phyloP scores from a whole-genome alignment of 495 filamentous ascomycete species.

The Trichoderma virens region DNA sequence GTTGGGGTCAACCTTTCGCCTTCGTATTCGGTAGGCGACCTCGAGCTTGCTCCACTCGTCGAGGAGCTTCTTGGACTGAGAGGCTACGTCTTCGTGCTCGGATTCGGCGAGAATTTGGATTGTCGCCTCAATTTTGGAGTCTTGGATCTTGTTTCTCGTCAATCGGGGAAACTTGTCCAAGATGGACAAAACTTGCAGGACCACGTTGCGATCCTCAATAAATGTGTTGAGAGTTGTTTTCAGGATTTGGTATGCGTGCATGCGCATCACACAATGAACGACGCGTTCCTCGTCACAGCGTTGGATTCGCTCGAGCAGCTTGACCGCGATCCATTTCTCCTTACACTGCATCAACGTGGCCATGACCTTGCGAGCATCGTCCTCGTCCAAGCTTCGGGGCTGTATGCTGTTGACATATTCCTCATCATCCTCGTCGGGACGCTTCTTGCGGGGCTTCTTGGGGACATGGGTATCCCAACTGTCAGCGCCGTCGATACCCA shows the following conservation, averaged over 20 bases:
- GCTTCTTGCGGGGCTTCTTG: constrained; percentile 88
- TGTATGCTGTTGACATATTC: constrained; percentile 91
- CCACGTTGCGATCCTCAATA: constrained; percentile 80
- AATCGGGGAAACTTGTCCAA: constrained; percentile 82
- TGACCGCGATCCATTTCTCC: constrained; percentile 99
- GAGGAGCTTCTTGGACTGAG: constrained; percentile 61
- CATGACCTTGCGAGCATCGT: constrained; percentile 95
- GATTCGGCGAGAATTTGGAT: constrained; percentile 61
- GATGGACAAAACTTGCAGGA: constrained; percentile 84
- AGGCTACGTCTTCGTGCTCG: constrained; percentile 66
- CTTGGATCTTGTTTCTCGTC: constrained; percentile 93
- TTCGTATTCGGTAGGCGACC: constrained; percentile 90
- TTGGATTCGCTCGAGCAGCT: constrained; percentile 84
- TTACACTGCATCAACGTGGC: constrained; percentile 96
- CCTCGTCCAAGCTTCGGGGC: constrained; percentile 75
- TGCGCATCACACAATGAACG: constrained; percentile 79
- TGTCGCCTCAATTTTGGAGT: constrained; percentile 88
- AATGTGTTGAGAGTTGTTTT: constrained; percentile 76
- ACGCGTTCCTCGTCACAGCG: constrained; percentile 84
- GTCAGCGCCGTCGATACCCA: constrained; percentile 90
- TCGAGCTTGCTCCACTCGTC: constrained; percentile 84
- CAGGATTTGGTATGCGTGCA: constrained; percentile 95
- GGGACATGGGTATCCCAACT: constrained; percentile 84
- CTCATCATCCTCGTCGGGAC: constrained; percentile 88
- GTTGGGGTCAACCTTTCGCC: constrained; percentile 49